Conservation (phyloP, 169 alveolate genomes). For the Sarcocystis neurona region DNA sequence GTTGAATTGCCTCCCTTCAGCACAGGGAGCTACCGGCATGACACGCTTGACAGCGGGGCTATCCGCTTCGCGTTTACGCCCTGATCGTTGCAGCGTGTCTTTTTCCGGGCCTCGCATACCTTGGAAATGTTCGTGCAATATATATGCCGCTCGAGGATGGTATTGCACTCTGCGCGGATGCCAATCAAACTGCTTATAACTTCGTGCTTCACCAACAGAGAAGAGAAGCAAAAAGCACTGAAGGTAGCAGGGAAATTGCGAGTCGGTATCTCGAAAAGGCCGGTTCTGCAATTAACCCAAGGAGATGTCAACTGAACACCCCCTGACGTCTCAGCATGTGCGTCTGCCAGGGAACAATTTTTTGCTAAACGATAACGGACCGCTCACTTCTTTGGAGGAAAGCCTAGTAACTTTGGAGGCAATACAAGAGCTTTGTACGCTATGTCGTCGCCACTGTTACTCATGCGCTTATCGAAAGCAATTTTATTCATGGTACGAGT, state of each 20-base stretch:
- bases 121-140: slow-evolving; percentile 77
- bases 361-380: background rate
- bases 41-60: too few species aligned
- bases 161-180: slow-evolving; percentile 86
- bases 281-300: slow-evolving; percentile 76
- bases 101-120: slow-evolving; percentile 5
- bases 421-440: slow-evolving; percentile 79
- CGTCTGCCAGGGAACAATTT: background rate
- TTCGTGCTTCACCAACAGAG: slow-evolving; percentile 87
- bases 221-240: slow-evolving; percentile 85
- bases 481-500: slow-evolving; percentile 91
- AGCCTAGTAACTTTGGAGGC: slow-evolving; percentile 74
- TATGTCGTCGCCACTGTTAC: slow-evolving; percentile 71
- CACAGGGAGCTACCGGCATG: too few species aligned
- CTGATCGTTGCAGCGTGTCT: too few species aligned
- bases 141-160: slow-evolving; percentile 75
- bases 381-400: slow-evolving; percentile 9
- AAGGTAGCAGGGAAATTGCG: slow-evolving; percentile 86
- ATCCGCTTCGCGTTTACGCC: too few species aligned
- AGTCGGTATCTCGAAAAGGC: slow-evolving; percentile 83
- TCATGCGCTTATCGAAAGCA: slow-evolving; percentile 84
- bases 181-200: slow-evolving; percentile 85
- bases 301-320: too few species aligned
- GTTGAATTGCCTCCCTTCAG: too few species aligned
- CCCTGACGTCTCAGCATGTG: background rate